Conservation (phyloP, 768 basidiomycete genomes). For the Boletus coccyginus region DNA sequence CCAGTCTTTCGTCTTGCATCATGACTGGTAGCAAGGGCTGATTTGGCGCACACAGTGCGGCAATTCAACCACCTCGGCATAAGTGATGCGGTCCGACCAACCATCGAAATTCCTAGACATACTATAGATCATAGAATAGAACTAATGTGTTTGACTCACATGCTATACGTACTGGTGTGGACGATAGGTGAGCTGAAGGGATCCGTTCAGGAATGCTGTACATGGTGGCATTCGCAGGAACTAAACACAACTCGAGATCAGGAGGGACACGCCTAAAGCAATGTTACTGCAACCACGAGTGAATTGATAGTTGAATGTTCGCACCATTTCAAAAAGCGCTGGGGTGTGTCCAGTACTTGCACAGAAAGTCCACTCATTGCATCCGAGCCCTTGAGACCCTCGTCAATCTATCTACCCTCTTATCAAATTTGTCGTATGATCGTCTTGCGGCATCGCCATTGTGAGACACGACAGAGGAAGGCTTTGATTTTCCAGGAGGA, state of each 20-base stretch:
- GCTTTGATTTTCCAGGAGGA: background rate
- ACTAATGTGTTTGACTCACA: background rate
- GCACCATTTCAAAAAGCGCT: too few species aligned
- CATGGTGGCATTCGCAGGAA: too few species aligned
- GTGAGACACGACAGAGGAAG: background rate
- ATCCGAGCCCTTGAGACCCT: background rate
- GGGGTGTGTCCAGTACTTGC: too few species aligned
- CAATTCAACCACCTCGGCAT: background rate
- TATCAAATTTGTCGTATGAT: constrained; percentile 8
- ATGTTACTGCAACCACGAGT: too few species aligned
- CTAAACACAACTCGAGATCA: too few species aligned
- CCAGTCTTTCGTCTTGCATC: background rate
- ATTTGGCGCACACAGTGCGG: constrained; percentile 15
- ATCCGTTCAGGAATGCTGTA: too few species aligned
- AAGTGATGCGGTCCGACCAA: background rate
- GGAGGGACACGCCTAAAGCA: too few species aligned
- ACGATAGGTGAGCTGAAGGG: too few species aligned
- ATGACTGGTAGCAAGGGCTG: background rate
- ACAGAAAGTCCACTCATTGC: too few species aligned
- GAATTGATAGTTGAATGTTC: too few species aligned
- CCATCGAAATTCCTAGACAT: background rate
- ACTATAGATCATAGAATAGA: background rate
- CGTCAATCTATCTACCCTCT: constrained; percentile 3
- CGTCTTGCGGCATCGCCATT: background rate
- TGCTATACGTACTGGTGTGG: too few species aligned